These are phyloP conservation scores for Fusarium clavum DNA, from an alignment of 2,329 filamentous ascomycete species.

Conservation along the genomic window DNA sequence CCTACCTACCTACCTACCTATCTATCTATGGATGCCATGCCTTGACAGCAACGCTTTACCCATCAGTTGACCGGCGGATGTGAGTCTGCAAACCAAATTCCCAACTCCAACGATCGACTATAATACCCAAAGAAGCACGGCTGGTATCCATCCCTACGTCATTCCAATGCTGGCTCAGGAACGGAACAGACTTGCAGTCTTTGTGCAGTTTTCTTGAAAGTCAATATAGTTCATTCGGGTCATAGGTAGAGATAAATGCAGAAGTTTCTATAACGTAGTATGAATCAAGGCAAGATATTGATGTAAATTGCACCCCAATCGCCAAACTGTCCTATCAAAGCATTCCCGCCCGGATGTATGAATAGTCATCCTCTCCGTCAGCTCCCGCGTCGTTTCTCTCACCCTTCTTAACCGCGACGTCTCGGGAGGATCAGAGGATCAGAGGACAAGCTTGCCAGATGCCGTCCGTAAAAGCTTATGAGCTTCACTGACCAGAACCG, in stretches of 20 bases:
- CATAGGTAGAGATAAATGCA: constrained; percentile 17
- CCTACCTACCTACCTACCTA: not conserved
- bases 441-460: constrained; percentile 46
- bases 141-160: not conserved
- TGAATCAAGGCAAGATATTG: constrained; percentile 47
- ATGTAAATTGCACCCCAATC: constrained; percentile 63
- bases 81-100: not conserved
- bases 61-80: not conserved
- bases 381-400: constrained; percentile 20
- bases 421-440: constrained; percentile 39
- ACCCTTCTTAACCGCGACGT: constrained; percentile 16
- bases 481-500: constrained; percentile 23
- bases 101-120: not conserved
- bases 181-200: not conserved
- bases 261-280: constrained; percentile 35
- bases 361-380: constrained; percentile 48
- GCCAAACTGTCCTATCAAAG: constrained; percentile 64
- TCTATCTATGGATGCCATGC: not conserved
- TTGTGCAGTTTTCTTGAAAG: not conserved
- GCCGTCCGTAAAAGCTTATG: constrained; percentile 38
- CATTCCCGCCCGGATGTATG: constrained; percentile 54
- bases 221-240: not conserved
- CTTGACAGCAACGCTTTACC: not conserved
- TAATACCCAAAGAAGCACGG: not conserved
- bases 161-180: not conserved